phyloP scores from a whole-genome alignment of 306 rosid genomes.

The Gynostemma pentaphyllum region DNA sequence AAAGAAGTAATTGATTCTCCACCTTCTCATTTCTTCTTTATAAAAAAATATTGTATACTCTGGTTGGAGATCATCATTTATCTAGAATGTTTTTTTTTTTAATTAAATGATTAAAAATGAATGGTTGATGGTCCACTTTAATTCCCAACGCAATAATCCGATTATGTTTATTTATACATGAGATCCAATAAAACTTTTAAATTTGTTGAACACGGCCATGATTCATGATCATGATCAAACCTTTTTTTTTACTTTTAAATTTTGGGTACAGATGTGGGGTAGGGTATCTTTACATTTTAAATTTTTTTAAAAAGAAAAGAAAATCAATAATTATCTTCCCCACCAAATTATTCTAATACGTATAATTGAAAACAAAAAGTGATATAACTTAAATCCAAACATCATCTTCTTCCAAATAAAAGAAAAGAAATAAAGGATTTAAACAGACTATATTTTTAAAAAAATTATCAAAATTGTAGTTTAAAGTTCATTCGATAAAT shows the following conservation, averaged over 20 bases:
- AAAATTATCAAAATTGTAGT: no score
- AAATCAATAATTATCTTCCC: background rate
- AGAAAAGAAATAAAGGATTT: no score
- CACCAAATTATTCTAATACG: background rate
- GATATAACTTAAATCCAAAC: background rate
- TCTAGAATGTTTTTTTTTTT: no score
- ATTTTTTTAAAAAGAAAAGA: no score
- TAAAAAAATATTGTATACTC: no score
- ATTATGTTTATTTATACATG: background rate
- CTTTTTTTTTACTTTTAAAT: background rate
- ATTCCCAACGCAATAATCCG: background rate
- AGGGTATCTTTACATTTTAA: background rate
- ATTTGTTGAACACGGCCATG: background rate
- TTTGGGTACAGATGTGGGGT: background rate
- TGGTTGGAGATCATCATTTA: no score
- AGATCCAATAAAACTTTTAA: background rate
- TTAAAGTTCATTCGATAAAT: no score
- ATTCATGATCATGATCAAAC: background rate
- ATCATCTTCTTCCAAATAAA: background rate
- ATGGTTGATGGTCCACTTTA: background rate
- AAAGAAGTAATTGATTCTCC: no score
- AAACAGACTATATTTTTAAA: background rate
- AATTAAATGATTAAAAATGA: background rate
- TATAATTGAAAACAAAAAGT: conserved; percentile 1
- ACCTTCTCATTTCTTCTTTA: no score